Base-by-base conservation (phyloP, 164 flowering plant species). In the Vitis cinerea region DNA sequence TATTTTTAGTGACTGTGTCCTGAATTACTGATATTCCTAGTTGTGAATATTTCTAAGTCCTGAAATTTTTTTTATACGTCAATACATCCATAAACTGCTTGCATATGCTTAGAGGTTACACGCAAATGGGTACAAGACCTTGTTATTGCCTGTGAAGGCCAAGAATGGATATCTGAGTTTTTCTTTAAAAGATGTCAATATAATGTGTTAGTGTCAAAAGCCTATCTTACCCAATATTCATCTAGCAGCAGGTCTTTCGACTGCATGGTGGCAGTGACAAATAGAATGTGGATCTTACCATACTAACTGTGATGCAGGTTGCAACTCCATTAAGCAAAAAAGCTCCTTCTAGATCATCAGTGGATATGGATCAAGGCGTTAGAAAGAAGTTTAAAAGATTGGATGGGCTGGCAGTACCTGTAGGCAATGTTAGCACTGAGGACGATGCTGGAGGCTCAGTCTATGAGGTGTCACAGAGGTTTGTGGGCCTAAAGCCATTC, bases 401-500 rank as follows among this genome's bases (percentile, higher is more conserved):
- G 27, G 61, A 66, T 56, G 61, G 53, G 51, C 9, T 17, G 37
- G 50, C 27, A 8, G 69, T 37, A 50, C 19, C 69, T 54, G 59
- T 66, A 31, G 50, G 69, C 9, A 50, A 51, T 64, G 50, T 14
- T 11, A 55, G 54, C 53, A 14, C 50, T 16, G 61, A 66, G 69
- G 17, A n/a, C 37, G 13, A n/a, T 66, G 61, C 50, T 2, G 16
- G 69, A 14, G 69, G 29, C 12, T n/a, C 61, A 54, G 59, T 66
- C 51, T 10, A 10, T 66, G 61, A 37, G 50, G 10, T 19, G 13
- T 44, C 69, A 53, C 64, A 75, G 61, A 82, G 82, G 85, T 81
- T 48, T 67, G 75, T 74, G 50, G 27, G 68, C 57, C 50, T 61
- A 60, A 19, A 60, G 4, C 29, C 27, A 59, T 59, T 30, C 37